Base-by-base conservation (phyloP, 78 protist genomes). In the Dictyostelium purpureum region DNA sequence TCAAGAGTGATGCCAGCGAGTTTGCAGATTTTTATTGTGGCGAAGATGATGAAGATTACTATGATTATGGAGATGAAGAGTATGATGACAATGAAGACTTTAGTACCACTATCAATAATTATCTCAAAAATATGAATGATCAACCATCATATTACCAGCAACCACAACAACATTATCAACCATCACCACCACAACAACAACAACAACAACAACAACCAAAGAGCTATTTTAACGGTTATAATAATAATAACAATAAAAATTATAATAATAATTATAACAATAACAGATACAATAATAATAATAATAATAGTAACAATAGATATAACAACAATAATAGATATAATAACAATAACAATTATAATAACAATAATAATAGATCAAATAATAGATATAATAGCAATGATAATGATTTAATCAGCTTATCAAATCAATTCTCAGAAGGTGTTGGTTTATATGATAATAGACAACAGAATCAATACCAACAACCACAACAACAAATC, bases 361-460 rank as follows among this genome's bases (percentile, higher is more conserved):
- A n/a, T 42, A 38, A 40, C 33, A 38, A 69, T 42, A 69, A 69
- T 24, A 69, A 69, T 33, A 69, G 40, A 35, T 16, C 26, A 35
- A 38, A 37, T 69, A 69, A 35, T 21, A 69, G 35, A 35, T 40
- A 65, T 2, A 28, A 65, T 18, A 67, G 37, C 12, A 21, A 67
- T 21, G 52, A 69, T 24, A 16, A 19, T 42, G 52, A 69, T n/a
- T 0, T 69, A 6, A 69, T 40, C 33, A 69, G 76, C 21, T 42
- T 69, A n/a, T 42, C 76, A 69, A 69, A 63, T 63, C 71, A 63
- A 63, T 63, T 63, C 38, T 63, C 71, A 18, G 71, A 63, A n/a
- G n/a, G n/a, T 63, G 31, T 63, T 63, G 71, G 33, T 63, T 33
- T 42, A 69, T 40, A 24, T 40, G 6, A 33, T 12, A 28, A 63